Base-by-base conservation (phyloP, 352 stramenopile species). In the Phytophthora tubulina region DNA sequence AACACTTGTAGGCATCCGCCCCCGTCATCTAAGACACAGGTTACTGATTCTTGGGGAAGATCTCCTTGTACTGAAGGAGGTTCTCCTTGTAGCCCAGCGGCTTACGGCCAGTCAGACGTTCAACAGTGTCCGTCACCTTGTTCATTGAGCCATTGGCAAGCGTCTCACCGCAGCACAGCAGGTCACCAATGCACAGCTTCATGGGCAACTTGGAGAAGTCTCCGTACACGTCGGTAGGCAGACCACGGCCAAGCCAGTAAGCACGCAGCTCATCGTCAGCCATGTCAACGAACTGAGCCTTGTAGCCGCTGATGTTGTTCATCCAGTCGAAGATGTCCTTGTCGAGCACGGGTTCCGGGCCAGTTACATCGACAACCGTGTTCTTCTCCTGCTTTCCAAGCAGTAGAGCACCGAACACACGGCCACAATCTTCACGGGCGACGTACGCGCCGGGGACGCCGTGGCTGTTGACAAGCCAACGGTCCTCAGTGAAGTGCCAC, bases 401-500 rank as follows among this genome's bases (percentile, higher is more conserved):
- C 6, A 80, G 33, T 10, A 80, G 32, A 38, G 69, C 41, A 6
- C 42, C 69, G 14, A 77, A 62, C 9, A 77, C 58, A 7, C 68
- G 63, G 6, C 73, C 42, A 35, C 73, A 80, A 67, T 82, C 67
- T 11, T 69, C 67, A 27, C 41, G 41, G 3, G 67, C 63, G 0
- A 82, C 71, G 42, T 79, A 82, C 11, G 71, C 62, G 2, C 71
- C 71, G 2, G 72, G 67, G 1, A 63, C 27, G 31, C 46, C 68
- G 64, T 79, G 71, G 50, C 63, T 80, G 56, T 80, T 82, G 3
- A 57, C 51, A 0, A 82, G 72, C 67, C 75, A 82, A 50, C 67
- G 66, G 51, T 82, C 36, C 8, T 58, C 75, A 13, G 51, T 74
- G 52, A 77, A 81, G 41, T 76, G 70, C 75, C 71, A 81, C 32